Evolutionary conservation across 139 green algal species (phyloP).

Genomic region (Yamagishiella unicocca): DNA sequence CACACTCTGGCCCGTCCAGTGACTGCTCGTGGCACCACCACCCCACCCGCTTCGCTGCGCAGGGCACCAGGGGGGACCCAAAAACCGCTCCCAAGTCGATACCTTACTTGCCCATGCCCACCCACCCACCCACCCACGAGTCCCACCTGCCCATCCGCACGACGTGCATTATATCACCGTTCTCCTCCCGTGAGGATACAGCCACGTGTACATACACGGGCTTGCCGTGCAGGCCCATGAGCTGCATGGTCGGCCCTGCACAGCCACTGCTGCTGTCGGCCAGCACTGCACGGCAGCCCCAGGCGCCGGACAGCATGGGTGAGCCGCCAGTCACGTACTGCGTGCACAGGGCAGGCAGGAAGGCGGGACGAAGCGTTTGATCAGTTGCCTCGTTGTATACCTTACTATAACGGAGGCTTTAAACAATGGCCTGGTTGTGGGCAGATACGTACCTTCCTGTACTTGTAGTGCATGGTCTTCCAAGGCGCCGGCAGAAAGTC

Average conservation of each 20-base stretch:
- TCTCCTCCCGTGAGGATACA: background rate
- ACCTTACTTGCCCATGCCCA: no score
- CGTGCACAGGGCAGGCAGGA: no score
- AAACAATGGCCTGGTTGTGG: no score
- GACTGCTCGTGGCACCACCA: no score
- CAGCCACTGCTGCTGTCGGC: background rate
- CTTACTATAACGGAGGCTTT: no score
- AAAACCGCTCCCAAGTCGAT: no score
- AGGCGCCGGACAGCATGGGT: background rate
- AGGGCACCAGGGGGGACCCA: no score
- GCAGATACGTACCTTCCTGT: background rate
- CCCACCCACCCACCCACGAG: no score
- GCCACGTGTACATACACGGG: slow-evolving; percentile 28
- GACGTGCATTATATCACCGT: background rate
- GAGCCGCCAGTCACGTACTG: slow-evolving; percentile 27
- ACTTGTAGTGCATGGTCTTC: slow-evolving; percentile 36
- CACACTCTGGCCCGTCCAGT: no score
- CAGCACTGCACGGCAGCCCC: background rate
- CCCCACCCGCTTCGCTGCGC: no score
- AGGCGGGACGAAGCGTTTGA: no score
- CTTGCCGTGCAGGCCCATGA: background rate
- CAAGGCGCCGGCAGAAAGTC: slow-evolving; percentile 34
- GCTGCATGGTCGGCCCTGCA: slow-evolving; percentile 4
- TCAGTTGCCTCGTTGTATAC: no score
- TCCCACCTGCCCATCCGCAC: slow-evolving; percentile 34